Evolutionary conservation across 495 filamentous ascomycete species (phyloP), one percentile per base, ranked within the genome.

Genomic region (Xylaria scruposa): DNA sequence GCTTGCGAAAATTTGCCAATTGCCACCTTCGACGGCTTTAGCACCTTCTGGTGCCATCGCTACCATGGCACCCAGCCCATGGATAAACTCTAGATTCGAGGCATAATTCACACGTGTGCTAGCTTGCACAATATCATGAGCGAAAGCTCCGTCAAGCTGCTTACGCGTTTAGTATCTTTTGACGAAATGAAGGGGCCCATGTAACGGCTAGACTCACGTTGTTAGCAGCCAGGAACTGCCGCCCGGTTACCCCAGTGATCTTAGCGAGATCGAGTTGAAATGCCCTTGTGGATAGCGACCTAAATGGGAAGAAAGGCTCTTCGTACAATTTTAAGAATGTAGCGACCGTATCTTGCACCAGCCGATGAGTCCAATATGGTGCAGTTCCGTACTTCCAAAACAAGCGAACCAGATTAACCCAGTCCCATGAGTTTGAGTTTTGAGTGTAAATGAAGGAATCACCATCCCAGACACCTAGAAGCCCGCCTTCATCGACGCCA

Each of bases 61-160:
- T 53, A 85, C 96, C 91, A 98, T 95, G 0, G 94, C 90, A 73
- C 95, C 94, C 12, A 99, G 80, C 4, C 93, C 97, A 76, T 99
- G 95, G 40, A 98, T 96, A 56, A 90, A 79, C 3, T 81, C 85
- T 8, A 99, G 78, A 71, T 99, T 98, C 73, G 95, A 93, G 0
- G 92, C 96, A 82, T 98, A 98, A 78, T 99, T 99, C 54, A 98
- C 96, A 6, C 96, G 86, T 0, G 96, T 98, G 73, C 90, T 92
- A 2, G 96, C 93, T 82, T 98, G 97, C 15, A 99, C 88, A 53
- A 99, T 90, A 60, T 99, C 94, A 13, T 89, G 88, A 2, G 92
- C 82, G 77, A 97, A 99, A 12, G 80, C 73, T 0, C 85, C 81
- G 3, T 85, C 85, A 49, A 98, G 88, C 85, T 88, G 21, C 15